Evolutionary conservation across 331 rosid genomes (phyloP).

Genomic region (Saraca asoca): DNA sequence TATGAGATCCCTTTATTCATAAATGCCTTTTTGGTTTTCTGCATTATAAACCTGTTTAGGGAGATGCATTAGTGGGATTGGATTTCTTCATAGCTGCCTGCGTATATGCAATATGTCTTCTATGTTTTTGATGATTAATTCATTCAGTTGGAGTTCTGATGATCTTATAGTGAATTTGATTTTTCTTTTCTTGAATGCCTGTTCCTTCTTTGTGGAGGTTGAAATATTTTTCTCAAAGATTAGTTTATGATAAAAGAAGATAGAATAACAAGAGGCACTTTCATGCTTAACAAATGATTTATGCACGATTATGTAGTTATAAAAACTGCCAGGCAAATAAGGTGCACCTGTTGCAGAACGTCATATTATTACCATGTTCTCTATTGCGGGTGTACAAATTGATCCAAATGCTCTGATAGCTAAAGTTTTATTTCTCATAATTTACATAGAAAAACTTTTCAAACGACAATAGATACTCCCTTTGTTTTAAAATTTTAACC

Average conservation of each 20-base stretch:
- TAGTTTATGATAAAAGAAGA: not conserved
- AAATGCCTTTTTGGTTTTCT: not conserved
- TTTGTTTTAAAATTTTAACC: constrained; percentile 23
- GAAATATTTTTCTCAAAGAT: not conserved
- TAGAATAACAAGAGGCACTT: not conserved
- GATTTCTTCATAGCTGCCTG: not conserved
- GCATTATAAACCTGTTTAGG: not conserved
- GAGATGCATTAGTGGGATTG: not conserved
- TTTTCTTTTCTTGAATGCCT: not conserved
- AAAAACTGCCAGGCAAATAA: not conserved
- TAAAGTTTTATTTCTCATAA: not conserved
- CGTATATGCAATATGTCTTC: constrained; percentile 3
- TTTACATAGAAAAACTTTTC: not conserved
- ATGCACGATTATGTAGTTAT: not conserved
- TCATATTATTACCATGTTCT: constrained; percentile 4
- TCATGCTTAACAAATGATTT: not conserved
- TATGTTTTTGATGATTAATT: not conserved
- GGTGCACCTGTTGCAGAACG: constrained; percentile 17
- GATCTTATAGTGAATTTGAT: constrained; percentile 8
- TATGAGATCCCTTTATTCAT: constrained; percentile 26
- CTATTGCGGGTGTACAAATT: not conserved
- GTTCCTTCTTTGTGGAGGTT: not conserved
- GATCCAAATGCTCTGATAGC: constrained; percentile 13
- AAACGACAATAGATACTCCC: not conserved
- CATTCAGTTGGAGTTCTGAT: not conserved